Evolutionary conservation across 179 eudicot genomes (phyloP).

Genomic region (Sideroxylon spinosum): DNA sequence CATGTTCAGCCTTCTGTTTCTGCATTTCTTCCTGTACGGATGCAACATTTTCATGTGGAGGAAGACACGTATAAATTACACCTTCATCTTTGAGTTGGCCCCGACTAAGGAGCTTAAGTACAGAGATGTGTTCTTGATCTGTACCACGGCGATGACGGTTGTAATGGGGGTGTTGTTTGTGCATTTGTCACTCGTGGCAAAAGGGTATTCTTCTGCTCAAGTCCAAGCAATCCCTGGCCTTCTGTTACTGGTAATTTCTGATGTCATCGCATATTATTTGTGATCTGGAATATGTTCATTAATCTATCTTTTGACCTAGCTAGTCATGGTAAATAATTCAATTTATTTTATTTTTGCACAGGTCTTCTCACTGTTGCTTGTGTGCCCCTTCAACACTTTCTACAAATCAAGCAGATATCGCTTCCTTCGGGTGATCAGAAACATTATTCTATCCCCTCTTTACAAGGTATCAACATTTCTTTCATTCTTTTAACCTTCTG

Average conservation of each 20-base stretch:
- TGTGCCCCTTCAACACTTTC: slow-evolving; percentile 74
- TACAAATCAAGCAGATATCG: slow-evolving; percentile 68
- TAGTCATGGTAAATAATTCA: too few species aligned
- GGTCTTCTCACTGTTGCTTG: slow-evolving; percentile 53
- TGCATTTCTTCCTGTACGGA: slow-evolving; percentile 82
- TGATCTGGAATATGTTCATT: neutral
- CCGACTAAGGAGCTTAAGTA: slow-evolving; percentile 69
- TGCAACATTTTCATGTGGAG: slow-evolving; percentile 95
- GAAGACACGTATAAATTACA: slow-evolving; percentile 73
- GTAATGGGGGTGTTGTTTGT: slow-evolving; percentile 70
- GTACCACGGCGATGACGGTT: slow-evolving; percentile 70
- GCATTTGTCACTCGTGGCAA: slow-evolving; percentile 60
- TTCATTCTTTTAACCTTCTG: too few species aligned
- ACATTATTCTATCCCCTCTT: slow-evolving; percentile 73
- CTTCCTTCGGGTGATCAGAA: slow-evolving; percentile 60
- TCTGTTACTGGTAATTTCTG: slow-evolving; percentile 59
- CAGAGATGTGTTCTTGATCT: slow-evolving; percentile 88
- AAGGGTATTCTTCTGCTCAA: slow-evolving; percentile 56
- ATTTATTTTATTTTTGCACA: slow-evolving; percentile 23
- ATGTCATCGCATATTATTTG: neutral
- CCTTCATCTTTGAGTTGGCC: slow-evolving; percentile 83
- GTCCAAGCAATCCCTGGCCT: slow-evolving; percentile 66
- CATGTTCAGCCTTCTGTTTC: slow-evolving; percentile 80
- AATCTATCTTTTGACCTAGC: neutral
- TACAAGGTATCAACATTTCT: slow-evolving; percentile 50